Conservation (phyloP, 2,329 filamentous ascomycete genomes). For the Pseudogymnoascus sp. region DNA sequence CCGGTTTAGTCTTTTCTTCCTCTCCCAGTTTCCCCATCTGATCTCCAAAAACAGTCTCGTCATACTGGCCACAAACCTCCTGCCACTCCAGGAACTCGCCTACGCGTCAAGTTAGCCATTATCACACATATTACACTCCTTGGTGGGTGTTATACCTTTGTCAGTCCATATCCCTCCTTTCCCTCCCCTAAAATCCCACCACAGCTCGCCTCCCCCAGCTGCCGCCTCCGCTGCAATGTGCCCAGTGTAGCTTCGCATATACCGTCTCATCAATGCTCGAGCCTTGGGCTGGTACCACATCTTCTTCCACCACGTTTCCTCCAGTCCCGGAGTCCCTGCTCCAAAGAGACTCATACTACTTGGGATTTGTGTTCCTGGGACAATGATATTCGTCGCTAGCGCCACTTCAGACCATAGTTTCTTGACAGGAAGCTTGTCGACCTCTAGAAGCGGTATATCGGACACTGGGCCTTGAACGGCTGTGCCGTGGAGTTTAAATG, state of each 20-base stretch:
- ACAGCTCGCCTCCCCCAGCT: constrained; percentile 36
- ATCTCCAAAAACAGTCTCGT: constrained; percentile 40
- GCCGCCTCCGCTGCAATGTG: constrained; percentile 35
- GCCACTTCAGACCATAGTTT: constrained; percentile 11
- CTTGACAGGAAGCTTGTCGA: constrained; percentile 14
- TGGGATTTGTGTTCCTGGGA: constrained; percentile 11
- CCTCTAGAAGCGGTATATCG: constrained; percentile 3
- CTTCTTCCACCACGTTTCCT: constrained; percentile 32
- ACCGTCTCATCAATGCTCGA: constrained; percentile 41
- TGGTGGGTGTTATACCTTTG: constrained; percentile 20
- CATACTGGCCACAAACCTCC: constrained; percentile 38
- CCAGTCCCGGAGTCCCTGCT: neutral
- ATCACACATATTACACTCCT: neutral
- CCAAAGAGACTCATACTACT: constrained; percentile 8
- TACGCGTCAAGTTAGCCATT: neutral
- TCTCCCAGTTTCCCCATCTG: constrained; percentile 34
- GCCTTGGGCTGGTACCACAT: constrained; percentile 42
- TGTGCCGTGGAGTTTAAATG: constrained; percentile 11
- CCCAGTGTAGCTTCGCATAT: constrained; percentile 37
- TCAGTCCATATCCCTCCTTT: constrained; percentile 47
- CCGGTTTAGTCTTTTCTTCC: constrained; percentile 22
- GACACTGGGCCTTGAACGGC: constrained; percentile 1
- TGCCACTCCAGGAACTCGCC: constrained; percentile 39
- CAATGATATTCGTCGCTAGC: constrained; percentile 13
- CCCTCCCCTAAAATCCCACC: constrained; percentile 42